Conservation (phyloP, 73 alveolate species). For the Paramecium bursaria region DNA sequence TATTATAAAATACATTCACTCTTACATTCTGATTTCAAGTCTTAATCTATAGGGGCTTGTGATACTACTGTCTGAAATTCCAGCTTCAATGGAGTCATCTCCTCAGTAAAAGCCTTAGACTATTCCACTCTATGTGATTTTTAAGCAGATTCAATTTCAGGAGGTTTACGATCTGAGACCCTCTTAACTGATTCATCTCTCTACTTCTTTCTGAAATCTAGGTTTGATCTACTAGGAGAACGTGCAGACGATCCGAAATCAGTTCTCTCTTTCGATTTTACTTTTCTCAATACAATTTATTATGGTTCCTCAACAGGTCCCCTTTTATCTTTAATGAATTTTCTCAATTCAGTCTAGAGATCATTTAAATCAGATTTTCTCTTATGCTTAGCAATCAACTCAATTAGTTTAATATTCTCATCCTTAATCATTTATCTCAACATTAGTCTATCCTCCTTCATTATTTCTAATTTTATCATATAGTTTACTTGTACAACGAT, state of each 20-base stretch:
- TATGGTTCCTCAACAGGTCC: not conserved
- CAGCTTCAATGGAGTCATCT: constrained; percentile 44
- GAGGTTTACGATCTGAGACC: not conserved
- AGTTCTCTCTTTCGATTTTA: constrained; percentile 48
- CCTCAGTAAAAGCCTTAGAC: constrained; percentile 19
- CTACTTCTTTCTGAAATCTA: constrained; percentile 49
- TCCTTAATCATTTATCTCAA: constrained; percentile 49
- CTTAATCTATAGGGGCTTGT: constrained; percentile 26
- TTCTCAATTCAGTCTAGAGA: constrained; percentile 28
- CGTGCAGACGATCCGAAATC: constrained; percentile 22
- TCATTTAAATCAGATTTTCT: constrained; percentile 41
- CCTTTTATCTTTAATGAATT: constrained; percentile 40
- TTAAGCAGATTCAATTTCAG: not conserved
- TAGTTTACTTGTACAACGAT: constrained; percentile 44
- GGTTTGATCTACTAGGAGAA: constrained; percentile 46
- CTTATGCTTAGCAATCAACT: constrained; percentile 40
- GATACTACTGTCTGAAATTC: constrained; percentile 53
- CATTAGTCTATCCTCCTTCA: constrained; percentile 45
- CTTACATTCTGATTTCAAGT: constrained; percentile 40
- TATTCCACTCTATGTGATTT: not conserved
- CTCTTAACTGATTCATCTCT: constrained; percentile 7
- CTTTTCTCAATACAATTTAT: constrained; percentile 24
- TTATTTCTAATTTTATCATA: not conserved
- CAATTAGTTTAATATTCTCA: constrained; percentile 38
- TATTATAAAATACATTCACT: constrained; percentile 57